Evolutionary conservation across 768 basidiomycete species (phyloP), one percentile per base, ranked within the genome.

Genomic region (Cystobasidium tubakii): DNA sequence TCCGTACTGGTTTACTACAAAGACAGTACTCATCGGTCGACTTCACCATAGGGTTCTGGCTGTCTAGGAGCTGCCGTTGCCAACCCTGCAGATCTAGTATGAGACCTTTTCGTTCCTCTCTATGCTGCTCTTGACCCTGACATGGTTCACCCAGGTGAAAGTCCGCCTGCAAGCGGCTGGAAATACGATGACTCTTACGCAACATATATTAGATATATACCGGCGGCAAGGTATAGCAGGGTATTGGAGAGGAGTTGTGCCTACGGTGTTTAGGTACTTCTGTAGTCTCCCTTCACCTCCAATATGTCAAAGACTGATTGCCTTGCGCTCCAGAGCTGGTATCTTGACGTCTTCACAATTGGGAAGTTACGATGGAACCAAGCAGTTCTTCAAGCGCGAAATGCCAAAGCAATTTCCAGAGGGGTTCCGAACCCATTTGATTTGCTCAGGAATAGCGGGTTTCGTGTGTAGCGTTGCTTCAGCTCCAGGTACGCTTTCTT

Each of bases 31-130:
- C 57, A 6, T 23, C 57, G 6, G 15, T n/a, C n/a, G n/a, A n/a
- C 1, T 60, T 31, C 12, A 15, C 34, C 25, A 29, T 27, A 70
- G 74, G 66, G 54, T 2, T 72, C 71, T 23, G 78, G 78, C 21
- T 75, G 75, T 55, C 31, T 78, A 1, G 78, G 78, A 0, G 77
- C 78, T 19, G 78, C 78, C 1, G 60, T 79, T 9, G 78, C 78
- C 21, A 78, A 78, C 33, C 78, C 78, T 0, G 75, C 75, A 1
- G 78, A 79, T 54, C 74, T 78, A 19, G 67, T 78, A 2, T 13
- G 70, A 15, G 15, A 27, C n/a, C 9, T 17, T 1, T 19, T 15
- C 34, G 9, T 9, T n/a, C 6, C 3, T 29, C 31, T 53, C 7
- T 33, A 15, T 9, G 1, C 9, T 23, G 57, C 25, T 25, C 21